These are phyloP conservation scores for Acanthamoeba royreba DNA, from an alignment of 208 protist genomes.

Conservation along the genomic window DNA sequence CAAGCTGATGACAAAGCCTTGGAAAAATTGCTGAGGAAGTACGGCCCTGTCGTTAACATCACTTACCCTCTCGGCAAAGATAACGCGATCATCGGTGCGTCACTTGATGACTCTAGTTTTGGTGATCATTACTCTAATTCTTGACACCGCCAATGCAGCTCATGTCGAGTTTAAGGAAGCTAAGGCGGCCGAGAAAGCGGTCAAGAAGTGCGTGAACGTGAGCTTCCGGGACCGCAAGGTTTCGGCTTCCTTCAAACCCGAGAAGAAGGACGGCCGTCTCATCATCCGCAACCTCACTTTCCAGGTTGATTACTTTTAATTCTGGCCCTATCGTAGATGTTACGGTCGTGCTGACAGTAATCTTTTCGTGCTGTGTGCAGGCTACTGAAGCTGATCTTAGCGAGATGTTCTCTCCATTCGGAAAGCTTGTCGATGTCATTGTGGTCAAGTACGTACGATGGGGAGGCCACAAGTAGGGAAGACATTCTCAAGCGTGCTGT, in stretches of 20 bases:
- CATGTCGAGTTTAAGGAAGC: neutral
- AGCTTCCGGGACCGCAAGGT: neutral
- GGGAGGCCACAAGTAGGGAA: no score
- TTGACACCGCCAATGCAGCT: neutral
- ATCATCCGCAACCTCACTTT: conserved; percentile 10
- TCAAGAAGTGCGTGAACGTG: neutral
- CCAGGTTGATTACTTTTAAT: neutral
- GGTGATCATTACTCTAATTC: neutral
- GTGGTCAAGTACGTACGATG: neutral
- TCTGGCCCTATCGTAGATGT: neutral
- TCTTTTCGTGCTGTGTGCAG: neutral
- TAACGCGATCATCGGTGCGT: neutral
- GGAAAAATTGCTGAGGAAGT: neutral
- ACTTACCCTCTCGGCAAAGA: neutral
- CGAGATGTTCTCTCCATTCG: neutral
- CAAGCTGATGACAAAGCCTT: neutral
- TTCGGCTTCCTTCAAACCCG: neutral
- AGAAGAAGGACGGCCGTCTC: neutral
- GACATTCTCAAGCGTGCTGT: no score
- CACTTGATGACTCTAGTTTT: neutral
- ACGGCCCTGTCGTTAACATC: neutral
- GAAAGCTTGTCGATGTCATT: neutral
- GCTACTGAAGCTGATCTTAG: neutral
- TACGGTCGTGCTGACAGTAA: neutral
- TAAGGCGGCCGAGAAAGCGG: neutral